A percentile compares a stretch with the other conserved stretches of the same genome.
Conservation (phyloP, 106 monocot species). For the Acanthochlamys bracteata region DNA sequence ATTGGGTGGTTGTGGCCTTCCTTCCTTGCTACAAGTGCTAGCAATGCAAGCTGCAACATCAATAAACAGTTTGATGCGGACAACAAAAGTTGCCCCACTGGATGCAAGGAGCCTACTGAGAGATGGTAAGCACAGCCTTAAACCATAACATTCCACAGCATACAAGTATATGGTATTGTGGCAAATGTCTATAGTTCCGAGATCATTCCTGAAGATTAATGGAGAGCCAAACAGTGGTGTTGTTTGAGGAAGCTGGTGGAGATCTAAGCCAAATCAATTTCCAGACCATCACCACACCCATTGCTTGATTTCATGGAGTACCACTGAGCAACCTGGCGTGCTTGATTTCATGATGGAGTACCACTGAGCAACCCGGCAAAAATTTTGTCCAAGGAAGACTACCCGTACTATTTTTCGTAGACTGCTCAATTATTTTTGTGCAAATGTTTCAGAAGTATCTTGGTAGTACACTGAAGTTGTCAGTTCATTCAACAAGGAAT, state of each 20-base stretch:
- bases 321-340: neutral
- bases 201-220: slow-evolving; percentile 28
- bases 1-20: slow-evolving; percentile 49
- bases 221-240: slow-evolving; percentile 27
- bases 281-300: slow-evolving; percentile 30
- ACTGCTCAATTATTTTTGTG: too few species aligned
- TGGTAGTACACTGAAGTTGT: too few species aligned
- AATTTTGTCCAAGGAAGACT: too few species aligned
- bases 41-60: slow-evolving; percentile 28
- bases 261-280: slow-evolving; percentile 29
- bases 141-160: neutral
- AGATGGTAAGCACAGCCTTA: slow-evolving; percentile 19
- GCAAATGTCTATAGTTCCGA: slow-evolving; percentile 14
- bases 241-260: slow-evolving; percentile 59
- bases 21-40: slow-evolving; percentile 2
- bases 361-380: neutral
- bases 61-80: slow-evolving; percentile 16
- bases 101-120: slow-evolving; percentile 41
- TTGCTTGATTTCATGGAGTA: slow-evolving; percentile 11
- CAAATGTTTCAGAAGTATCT: too few species aligned
- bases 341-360: slow-evolving; percentile 13
- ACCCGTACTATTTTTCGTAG: too few species aligned
- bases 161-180: neutral
- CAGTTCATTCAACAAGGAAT: too few species aligned
- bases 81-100: slow-evolving; percentile 22